Evolutionary conservation across 345 rosid genomes (phyloP), one percentile per base, ranked within the genome.

Genomic region (Carallia brachiata): DNA sequence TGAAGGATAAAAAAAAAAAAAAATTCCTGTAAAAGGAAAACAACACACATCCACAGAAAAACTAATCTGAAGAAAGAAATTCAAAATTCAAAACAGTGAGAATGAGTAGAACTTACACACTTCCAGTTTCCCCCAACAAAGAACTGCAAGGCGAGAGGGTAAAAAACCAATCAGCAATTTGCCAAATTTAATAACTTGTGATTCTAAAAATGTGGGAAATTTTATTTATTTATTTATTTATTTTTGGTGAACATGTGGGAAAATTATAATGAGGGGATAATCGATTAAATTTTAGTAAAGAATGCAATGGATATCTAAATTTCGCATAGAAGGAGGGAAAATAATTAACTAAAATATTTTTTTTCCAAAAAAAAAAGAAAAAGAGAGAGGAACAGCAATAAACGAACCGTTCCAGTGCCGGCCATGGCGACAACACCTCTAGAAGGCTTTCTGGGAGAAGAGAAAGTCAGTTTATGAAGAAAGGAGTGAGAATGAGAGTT

Each of bases 341-440:
- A 52, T 2, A 39, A 36, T 19, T 44, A 3, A 44, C 4, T 12
- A 15, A 44, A 12, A 44, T 10, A 10, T 10, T 32, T 32, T 32
- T 32, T 32, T 32, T 32, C 0, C 4, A 17, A 16, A 8, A 30
- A 0, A 36, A 9, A 4, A 44, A 44, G 47, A 40, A 40, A 31
- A 63, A 13, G 19, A 12, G 2, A 7, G 44, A 39, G 8, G 12
- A 39, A 39, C 3, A 44, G 18, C 34, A 4, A 12, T 1, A 57
- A 58, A 60, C 47, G 48, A 70, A 90, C 99, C 90, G 86, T 92
- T 80, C 97, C 97, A 65, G 92, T 82, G 76, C 96, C 90, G 44
- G 99, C 96, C 96, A 92, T 92, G 71, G 97, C 87, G 52, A 87
- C 83, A 65, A 87, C 90, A 54, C 82, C 75, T 71, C 87, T 75